A percentile compares a stretch with the other conserved stretches of the same genome.
These are phyloP conservation scores for Globisporangium spiculum DNA, from an alignment of 352 stramenopile species.

Conservation along the genomic window DNA sequence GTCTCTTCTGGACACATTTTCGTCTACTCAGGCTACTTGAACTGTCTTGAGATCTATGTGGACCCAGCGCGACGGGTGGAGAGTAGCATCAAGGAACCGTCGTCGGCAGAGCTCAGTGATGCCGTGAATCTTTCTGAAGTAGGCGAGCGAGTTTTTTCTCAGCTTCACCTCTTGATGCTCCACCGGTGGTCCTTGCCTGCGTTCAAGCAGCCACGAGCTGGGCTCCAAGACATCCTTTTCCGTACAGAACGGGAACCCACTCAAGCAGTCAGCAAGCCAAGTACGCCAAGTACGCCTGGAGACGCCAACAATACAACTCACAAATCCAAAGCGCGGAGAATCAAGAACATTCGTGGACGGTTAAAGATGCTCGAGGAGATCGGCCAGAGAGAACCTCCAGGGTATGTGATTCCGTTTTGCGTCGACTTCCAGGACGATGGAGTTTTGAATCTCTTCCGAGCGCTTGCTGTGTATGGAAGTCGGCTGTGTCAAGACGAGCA, in stretches of 20 bases:
- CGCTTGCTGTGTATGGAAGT: conserved; percentile 22
- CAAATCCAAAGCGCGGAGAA: conserved; percentile 45
- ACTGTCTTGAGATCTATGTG: conserved; percentile 61
- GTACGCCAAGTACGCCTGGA: conserved; percentile 2
- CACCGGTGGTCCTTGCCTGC: conserved; percentile 39
- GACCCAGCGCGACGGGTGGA: conserved; percentile 11
- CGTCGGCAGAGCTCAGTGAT: background rate
- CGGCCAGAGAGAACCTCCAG: conserved; percentile 32
- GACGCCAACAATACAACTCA: conserved; percentile 5
- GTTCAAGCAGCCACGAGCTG: conserved; percentile 40
- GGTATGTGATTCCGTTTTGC: conserved; percentile 63
- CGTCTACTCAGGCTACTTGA: conserved; percentile 67
- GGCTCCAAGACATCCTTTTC: conserved; percentile 51
- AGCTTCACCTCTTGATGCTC: conserved; percentile 33
- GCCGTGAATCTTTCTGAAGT: conserved; percentile 23
- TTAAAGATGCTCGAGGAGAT: conserved; percentile 41
- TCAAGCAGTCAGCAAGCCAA: conserved; percentile 9
- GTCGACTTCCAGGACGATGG: conserved; percentile 52
- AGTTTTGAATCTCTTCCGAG: conserved; percentile 34
- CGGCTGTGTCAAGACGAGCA: background rate
- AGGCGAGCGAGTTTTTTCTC: conserved; percentile 29
- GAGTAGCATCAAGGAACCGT: conserved; percentile 4
- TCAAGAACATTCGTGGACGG: conserved; percentile 59
- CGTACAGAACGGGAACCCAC: conserved; percentile 30
- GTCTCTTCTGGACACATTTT: conserved; percentile 40